Evolutionary conservation across 2,329 filamentous ascomycete genomes (phyloP).

Genomic region (Purpureocillium takamizusanense): DNA sequence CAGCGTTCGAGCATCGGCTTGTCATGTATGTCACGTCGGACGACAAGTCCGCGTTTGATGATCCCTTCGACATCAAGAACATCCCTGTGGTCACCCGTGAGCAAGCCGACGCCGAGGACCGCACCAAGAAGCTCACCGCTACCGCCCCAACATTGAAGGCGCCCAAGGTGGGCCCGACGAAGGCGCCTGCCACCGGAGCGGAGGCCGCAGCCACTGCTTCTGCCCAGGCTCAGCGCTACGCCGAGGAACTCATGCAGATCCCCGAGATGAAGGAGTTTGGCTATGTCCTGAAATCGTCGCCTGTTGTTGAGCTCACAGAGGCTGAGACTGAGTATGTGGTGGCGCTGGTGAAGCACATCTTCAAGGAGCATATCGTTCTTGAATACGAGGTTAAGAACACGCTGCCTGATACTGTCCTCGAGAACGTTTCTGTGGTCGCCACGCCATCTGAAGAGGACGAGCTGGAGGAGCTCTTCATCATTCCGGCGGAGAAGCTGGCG

Average conservation of each 20-base stretch:
- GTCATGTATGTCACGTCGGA: slow-evolving; percentile 96
- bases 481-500: slow-evolving; percentile 72
- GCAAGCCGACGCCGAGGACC: slow-evolving; percentile 90
- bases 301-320: slow-evolving; percentile 82
- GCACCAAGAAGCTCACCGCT: slow-evolving; percentile 93
- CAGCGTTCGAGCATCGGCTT: slow-evolving; percentile 92
- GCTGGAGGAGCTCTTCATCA: slow-evolving; percentile 86
- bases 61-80: slow-evolving; percentile 81
- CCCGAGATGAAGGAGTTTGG: slow-evolving; percentile 89
- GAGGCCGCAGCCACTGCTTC: slow-evolving; percentile 70
- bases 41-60: slow-evolving; percentile 74
- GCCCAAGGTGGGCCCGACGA: slow-evolving; percentile 69
- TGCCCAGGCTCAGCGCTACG: slow-evolving; percentile 79
- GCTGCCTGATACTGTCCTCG: slow-evolving; percentile 78
- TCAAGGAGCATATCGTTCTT: slow-evolving; percentile 92
- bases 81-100: slow-evolving; percentile 92
- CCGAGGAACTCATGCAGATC: slow-evolving; percentile 77
- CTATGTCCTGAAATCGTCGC: slow-evolving; percentile 82
- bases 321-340: slow-evolving; percentile 98
- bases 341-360: slow-evolving; percentile 87
- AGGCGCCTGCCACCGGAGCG: slow-evolving; percentile 58
- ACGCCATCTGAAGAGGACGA: slow-evolving; percentile 75
- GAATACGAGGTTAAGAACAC: slow-evolving; percentile 99
- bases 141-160: slow-evolving; percentile 91
- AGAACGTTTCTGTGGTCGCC: slow-evolving; percentile 78